Conservation (phyloP, 2,329 filamentous ascomycete genomes). For the Xylaria sp. region DNA sequence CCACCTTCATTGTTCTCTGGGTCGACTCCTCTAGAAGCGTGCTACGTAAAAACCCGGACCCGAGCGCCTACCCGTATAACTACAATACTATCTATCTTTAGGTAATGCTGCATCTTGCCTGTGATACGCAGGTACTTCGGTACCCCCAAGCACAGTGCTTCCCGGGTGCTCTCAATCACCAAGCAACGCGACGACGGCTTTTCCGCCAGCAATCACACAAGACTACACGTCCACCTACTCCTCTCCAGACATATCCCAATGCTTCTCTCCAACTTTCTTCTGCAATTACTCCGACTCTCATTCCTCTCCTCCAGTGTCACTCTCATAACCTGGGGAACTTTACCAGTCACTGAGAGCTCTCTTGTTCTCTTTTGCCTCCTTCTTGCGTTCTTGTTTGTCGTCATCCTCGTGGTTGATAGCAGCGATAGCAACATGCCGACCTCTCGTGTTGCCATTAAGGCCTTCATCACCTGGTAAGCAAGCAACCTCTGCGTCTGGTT, state of each 20-base stretch:
- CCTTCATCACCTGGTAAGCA: constrained; percentile 17
- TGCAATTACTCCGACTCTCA: background rate
- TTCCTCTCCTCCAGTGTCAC: background rate
- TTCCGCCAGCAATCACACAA: background rate
- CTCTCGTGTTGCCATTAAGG: background rate
- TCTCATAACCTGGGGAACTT: too few relatives aligned
- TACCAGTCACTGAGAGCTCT: too few relatives aligned
- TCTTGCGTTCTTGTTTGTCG: background rate
- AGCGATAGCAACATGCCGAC: background rate
- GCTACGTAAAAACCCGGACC: too few relatives aligned
- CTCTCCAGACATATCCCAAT: background rate
- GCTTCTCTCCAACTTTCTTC: background rate
- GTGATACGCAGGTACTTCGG: background rate
- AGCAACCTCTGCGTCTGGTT: background rate
- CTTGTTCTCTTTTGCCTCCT: background rate
- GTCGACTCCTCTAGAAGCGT: too few relatives aligned
- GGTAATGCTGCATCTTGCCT: background rate
- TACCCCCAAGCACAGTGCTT: background rate
- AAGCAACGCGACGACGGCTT: background rate
- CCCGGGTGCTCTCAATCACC: background rate
- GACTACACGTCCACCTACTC: background rate
- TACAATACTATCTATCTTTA: too few relatives aligned
- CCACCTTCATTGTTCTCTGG: too few relatives aligned
- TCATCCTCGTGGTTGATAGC: background rate
- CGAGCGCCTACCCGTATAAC: too few relatives aligned